Percentiles rank a stretch among this genome's conserved stretches.
Evolutionary conservation across 208 protist species (phyloP).

Genomic region (Strigomonas culicis): DNA sequence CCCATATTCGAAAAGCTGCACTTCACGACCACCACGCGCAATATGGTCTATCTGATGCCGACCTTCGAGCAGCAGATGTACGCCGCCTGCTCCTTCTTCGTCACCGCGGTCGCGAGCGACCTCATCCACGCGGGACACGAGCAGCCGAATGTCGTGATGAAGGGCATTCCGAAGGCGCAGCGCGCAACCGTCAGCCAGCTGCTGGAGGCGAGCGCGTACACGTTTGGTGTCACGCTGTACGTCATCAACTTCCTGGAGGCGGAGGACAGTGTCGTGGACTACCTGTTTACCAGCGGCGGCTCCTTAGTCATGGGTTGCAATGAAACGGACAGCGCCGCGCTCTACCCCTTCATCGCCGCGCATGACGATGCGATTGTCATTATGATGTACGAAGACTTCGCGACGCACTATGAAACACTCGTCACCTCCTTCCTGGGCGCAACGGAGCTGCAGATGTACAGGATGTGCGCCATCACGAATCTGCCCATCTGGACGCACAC

Average conservation of each 20-base stretch:
- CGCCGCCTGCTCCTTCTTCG: slow-evolving; percentile 25
- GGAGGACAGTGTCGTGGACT: neutral
- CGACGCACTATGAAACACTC: slow-evolving; percentile 23
- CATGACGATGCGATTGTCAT: slow-evolving; percentile 19
- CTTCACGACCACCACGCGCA: too few relatives aligned
- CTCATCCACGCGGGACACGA: too few relatives aligned
- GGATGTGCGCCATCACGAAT: slow-evolving; percentile 31
- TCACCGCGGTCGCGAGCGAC: neutral
- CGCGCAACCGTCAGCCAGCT: neutral
- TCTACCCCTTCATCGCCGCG: neutral
- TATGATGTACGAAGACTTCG: slow-evolving; percentile 32
- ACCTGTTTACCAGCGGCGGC: slow-evolving; percentile 8
- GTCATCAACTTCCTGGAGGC: neutral
- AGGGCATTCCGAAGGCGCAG: neutral
- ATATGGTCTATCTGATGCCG: too few relatives aligned
- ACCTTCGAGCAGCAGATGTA: slow-evolving; percentile 55
- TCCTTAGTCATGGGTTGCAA: slow-evolving; percentile 20
- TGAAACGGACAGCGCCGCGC: slow-evolving; percentile 1
- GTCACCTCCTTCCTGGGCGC: slow-evolving; percentile 11
- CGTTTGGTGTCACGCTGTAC: slow-evolving; percentile 9
- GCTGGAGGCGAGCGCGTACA: slow-evolving; percentile 4
- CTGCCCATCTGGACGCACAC: slow-evolving; percentile 43
- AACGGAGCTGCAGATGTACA: slow-evolving; percentile 16
- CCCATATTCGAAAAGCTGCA: too few relatives aligned
- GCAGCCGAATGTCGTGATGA: too few relatives aligned